Conservation (phyloP, 2,329 filamentous ascomycete species). For the Neonectria magnoliae region DNA sequence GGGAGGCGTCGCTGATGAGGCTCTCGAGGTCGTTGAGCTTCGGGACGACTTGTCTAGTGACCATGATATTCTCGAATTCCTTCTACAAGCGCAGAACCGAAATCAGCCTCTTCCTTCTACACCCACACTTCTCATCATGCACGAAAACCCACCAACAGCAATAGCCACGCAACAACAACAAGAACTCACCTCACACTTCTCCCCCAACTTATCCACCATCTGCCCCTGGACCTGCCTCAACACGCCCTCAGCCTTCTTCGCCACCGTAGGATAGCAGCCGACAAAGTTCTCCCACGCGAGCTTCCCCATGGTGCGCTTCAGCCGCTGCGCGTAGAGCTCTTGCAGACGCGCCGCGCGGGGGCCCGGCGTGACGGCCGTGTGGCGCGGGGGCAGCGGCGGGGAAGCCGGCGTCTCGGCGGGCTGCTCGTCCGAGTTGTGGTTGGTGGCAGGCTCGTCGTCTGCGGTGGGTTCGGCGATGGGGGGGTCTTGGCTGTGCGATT, state of each 20-base stretch:
- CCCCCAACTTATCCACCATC: constrained; percentile 65
- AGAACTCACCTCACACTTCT: constrained; percentile 59
- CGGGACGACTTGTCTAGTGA: constrained; percentile 61
- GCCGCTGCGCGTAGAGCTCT: constrained; percentile 62
- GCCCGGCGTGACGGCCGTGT: constrained; percentile 60
- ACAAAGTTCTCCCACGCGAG: constrained; percentile 67
- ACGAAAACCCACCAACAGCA: background rate
- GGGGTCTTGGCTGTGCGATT: constrained; percentile 28
- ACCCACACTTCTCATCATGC: background rate
- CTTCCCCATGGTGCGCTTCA: constrained; percentile 64
- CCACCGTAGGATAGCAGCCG: constrained; percentile 70
- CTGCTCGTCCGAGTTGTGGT: constrained; percentile 7
- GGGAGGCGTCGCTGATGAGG: constrained; percentile 62
- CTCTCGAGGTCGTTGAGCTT: constrained; percentile 69
- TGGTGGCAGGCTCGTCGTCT: constrained; percentile 10
- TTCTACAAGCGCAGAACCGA: constrained; percentile 45
- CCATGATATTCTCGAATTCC: constrained; percentile 67
- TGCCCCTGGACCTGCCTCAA: constrained; percentile 66
- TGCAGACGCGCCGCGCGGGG: constrained; percentile 66
- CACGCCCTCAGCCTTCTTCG: constrained; percentile 58
- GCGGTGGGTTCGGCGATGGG: constrained; percentile 1
- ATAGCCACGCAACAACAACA: background rate
- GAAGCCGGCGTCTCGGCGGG: constrained; percentile 42
- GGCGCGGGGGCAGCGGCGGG: constrained; percentile 53
- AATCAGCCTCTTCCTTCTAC: constrained; percentile 18